Base-by-base conservation (phyloP, 1,284 basidiomycete genomes). In the Pseudomicrostroma phylloplanum region DNA sequence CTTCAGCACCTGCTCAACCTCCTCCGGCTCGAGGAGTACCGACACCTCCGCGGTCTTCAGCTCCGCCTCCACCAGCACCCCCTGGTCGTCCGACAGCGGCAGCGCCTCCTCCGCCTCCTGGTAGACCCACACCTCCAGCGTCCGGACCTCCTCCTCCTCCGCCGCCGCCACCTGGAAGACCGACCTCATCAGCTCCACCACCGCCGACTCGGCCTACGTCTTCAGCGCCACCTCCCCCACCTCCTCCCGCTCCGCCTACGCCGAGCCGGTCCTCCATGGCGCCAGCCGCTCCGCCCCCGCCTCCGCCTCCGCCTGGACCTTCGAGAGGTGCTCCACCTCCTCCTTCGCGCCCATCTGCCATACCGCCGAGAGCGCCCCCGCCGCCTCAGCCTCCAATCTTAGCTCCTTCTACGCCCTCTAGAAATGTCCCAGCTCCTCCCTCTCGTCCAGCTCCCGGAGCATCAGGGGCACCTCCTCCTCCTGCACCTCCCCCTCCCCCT, bases 241-340 rank as follows among this genome's bases (percentile, higher is more conserved):
- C 56, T 25, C 56, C 58, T 15, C 36, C 60, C 9, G 54, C 56
- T 36, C 56, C 56, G 7, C 36, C 56, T 19, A n/a, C n/a, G 6
- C 30, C 21, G 26, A 21, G 21, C 6, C 15, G 25, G 26, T 58
- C 60, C 9, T 17, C 60, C 6, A 41, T 36, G 30, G 30, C 30
- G 30, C 30, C 60, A 21, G 60, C 60, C 6, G 15, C 60, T 19
- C 59, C 60, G 21, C 59, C 57, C 8, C 58, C 61, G 7, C 55
- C 61, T 61, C 12, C 53, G 9, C 36, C 53, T 36, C 51, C 53
- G 41, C 60, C 60, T 1, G 42, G 59, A 12, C 57, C 60, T 12
- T 21, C 58, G 17, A 21, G 15, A 17, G 43, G 43, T 21, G 43
- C 21, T n/a, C 43, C 43, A 48, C 43, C 43, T 36, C 55, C 15